These are phyloP conservation scores for Hamigera avellanea DNA, from an alignment of 495 filamentous ascomycete genomes.

Conservation along the genomic window DNA sequence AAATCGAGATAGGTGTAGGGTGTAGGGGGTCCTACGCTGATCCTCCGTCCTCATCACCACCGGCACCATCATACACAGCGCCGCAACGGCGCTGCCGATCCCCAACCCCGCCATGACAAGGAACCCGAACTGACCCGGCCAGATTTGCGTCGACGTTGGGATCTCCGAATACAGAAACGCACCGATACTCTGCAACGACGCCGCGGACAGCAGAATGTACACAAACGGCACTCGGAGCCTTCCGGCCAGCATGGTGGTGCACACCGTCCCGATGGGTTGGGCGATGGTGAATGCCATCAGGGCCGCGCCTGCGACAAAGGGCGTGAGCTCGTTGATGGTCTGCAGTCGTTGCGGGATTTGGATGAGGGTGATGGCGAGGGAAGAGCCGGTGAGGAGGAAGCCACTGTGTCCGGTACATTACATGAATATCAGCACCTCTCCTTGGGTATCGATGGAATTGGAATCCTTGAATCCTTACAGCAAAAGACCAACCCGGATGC, in stretches of 20 bases:
- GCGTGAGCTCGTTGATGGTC: conserved; percentile 30
- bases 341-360: conserved; percentile 46
- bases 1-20: background rate
- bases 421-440: too few relatives aligned
- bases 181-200: conserved; percentile 34
- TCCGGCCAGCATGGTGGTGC: conserved; percentile 8
- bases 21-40: conserved; percentile 2
- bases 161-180: conserved; percentile 33
- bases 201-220: conserved; percentile 29
- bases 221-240: conserved; percentile 31
- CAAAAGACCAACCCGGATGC: too few relatives aligned
- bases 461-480: too few relatives aligned
- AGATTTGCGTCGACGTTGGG: conserved; percentile 8
- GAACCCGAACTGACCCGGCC: conserved; percentile 34
- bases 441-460: background rate
- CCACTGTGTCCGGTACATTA: conserved; percentile 8
- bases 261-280: conserved; percentile 12
- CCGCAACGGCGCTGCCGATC: conserved; percentile 35
- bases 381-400: conserved; percentile 40
- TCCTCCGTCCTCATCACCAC: conserved; percentile 27
- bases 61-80: conserved; percentile 39
- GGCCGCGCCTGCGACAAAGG: conserved; percentile 34
- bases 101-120: conserved; percentile 43
- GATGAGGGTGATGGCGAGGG: conserved; percentile 40
- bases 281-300: conserved; percentile 28